These are phyloP conservation scores for Hygrocybe punicea DNA, from an alignment of 768 basidiomycete species.

Conservation along the genomic window DNA sequence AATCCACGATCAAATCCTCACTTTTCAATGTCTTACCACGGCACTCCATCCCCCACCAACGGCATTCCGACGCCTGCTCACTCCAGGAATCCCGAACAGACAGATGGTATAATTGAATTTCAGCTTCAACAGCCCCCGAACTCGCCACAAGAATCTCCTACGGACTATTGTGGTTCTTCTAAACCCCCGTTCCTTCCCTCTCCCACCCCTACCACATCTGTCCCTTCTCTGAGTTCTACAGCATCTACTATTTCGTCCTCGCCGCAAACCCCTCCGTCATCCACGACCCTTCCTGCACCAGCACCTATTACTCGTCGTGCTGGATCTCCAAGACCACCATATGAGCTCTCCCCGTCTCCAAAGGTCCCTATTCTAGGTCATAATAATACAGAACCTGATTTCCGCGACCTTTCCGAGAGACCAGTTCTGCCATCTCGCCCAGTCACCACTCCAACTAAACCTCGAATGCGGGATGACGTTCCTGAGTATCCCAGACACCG, in stretches of 20 bases:
- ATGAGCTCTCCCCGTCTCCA: neutral
- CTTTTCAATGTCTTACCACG: neutral
- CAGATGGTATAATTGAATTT: neutral
- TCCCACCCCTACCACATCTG: neutral
- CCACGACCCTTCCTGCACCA: neutral
- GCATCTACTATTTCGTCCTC: conserved; percentile 2
- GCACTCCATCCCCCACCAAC: neutral
- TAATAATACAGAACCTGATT: conserved; percentile 15
- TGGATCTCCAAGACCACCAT: neutral
- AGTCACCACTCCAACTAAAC: conserved; percentile 16
- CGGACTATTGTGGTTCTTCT: neutral
- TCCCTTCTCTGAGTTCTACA: neutral
- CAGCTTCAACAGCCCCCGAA: conserved; percentile 5
- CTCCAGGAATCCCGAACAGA: neutral
- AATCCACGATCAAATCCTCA: conserved; percentile 53
- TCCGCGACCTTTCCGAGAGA: conserved; percentile 11
- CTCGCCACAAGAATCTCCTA: conserved; percentile 1
- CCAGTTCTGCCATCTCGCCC: conserved; percentile 23
- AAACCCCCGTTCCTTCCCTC: neutral
- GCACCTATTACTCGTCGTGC: neutral
- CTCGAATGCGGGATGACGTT: neutral
- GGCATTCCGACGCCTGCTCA: neutral
- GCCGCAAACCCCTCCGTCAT: conserved; percentile 6
- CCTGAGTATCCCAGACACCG: neutral
- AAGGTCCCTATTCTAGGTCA: neutral